These are phyloP conservation scores for Lentinula edodes DNA, from an alignment of 768 basidiomycete genomes.

Conservation along the genomic window DNA sequence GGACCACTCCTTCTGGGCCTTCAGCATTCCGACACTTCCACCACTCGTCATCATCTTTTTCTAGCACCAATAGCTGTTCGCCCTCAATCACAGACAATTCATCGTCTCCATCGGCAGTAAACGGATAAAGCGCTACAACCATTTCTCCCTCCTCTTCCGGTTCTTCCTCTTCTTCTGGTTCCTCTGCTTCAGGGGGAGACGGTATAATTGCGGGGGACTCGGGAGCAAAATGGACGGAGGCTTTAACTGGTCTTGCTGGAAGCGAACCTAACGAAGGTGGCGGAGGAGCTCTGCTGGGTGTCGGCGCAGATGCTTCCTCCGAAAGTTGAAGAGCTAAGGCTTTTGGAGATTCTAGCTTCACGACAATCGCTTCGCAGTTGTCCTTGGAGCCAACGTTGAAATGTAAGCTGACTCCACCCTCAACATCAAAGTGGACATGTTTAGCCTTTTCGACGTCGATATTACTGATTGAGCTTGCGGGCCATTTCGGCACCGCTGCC, in stretches of 20 bases:
- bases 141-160: slow-evolving; percentile 30
- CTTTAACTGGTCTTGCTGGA: slow-evolving; percentile 18
- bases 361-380: slow-evolving; percentile 74
- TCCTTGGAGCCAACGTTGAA: slow-evolving; percentile 86
- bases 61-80: slow-evolving; percentile 71
- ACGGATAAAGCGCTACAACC: slow-evolving; percentile 80
- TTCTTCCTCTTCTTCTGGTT: slow-evolving; percentile 20
- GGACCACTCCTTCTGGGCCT: slow-evolving; percentile 87
- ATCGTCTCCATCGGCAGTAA: slow-evolving; percentile 82
- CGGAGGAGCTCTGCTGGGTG: slow-evolving; percentile 17
- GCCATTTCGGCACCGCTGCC: slow-evolving; percentile 97
- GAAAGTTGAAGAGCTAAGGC: slow-evolving; percentile 30
- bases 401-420: slow-evolving; percentile 61
- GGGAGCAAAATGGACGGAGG: slow-evolving; percentile 69
- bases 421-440: slow-evolving; percentile 75
- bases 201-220: slow-evolving; percentile 74
- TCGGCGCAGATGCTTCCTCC: slow-evolving; percentile 20
- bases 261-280: background rate
- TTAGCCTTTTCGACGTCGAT: slow-evolving; percentile 79
- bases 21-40: slow-evolving; percentile 82
- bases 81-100: slow-evolving; percentile 85
- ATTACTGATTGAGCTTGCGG: slow-evolving; percentile 60
- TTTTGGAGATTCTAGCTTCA: slow-evolving; percentile 76
- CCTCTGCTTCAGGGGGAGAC: slow-evolving; percentile 21
- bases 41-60: slow-evolving; percentile 92